These are phyloP conservation scores for Moesziomyces sp. DNA, from an alignment of 1,284 basidiomycete species.

Conservation along the genomic window DNA sequence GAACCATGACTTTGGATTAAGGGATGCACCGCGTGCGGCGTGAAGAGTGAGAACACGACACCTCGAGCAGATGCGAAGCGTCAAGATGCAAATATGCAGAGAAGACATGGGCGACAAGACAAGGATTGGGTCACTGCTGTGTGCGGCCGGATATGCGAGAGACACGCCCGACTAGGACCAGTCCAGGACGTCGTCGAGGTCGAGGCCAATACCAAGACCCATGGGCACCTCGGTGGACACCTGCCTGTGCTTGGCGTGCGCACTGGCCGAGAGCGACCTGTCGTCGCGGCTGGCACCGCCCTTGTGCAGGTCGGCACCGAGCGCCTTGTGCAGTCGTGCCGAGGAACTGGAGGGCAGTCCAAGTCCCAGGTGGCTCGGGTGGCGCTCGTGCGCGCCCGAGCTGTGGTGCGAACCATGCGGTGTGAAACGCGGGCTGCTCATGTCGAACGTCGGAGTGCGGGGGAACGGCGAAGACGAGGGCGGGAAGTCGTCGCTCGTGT, in stretches of 20 bases:
- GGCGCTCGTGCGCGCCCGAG: constrained; percentile 29
- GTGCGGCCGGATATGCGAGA: not conserved
- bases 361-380: constrained; percentile 36
- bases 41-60: too few relatives aligned
- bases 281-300: constrained; percentile 8
- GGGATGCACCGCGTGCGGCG: too few relatives aligned
- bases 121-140: not conserved
- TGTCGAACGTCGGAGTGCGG: constrained; percentile 50
- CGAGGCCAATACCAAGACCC: constrained; percentile 46
- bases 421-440: constrained; percentile 42
- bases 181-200: constrained; percentile 50
- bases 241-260: constrained; percentile 30
- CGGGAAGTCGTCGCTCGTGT: constrained; percentile 36
- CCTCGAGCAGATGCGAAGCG: too few relatives aligned
- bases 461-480: constrained; percentile 54
- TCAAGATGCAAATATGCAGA: not conserved
- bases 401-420: constrained; percentile 7
- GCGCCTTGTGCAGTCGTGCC: constrained; percentile 26
- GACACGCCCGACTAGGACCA: constrained; percentile 17
- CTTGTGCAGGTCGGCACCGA: constrained; percentile 14
- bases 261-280: constrained; percentile 21
- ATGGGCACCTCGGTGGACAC: constrained; percentile 43
- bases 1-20: too few relatives aligned
- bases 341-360: constrained; percentile 37
- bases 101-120: not conserved